Evolutionary conservation across 805 yeast genomes (phyloP).

Genomic region (Sugiyamaella valdiviana): DNA sequence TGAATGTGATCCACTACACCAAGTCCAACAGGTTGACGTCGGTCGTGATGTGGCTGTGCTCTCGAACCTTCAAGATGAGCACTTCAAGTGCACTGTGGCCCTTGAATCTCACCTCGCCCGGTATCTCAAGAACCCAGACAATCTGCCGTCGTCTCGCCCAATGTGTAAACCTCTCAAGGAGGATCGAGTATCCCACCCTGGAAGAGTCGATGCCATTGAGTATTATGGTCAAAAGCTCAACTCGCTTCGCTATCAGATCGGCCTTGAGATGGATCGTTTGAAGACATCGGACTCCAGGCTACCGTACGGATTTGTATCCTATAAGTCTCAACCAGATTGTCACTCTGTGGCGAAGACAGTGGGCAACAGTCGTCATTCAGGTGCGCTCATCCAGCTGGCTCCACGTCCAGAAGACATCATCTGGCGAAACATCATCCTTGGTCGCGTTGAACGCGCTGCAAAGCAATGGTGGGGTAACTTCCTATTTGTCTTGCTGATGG

Average conservation of each 20-base stretch:
- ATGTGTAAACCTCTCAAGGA: conserved; percentile 16
- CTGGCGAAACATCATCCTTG: conserved; percentile 32
- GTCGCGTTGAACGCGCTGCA: conserved; percentile 23
- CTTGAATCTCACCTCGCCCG: conserved; percentile 28
- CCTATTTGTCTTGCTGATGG: conserved; percentile 25
- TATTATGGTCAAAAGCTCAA: conserved; percentile 18
- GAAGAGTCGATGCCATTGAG: conserved; percentile 27
- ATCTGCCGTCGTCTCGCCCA: conserved; percentile 24
- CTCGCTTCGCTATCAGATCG: conserved; percentile 22
- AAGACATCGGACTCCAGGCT: conserved; percentile 15
- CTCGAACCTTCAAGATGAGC: conserved; percentile 23
- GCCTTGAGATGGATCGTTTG: conserved; percentile 4
- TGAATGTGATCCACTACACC: conserved; percentile 4
- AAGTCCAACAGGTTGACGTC: conserved; percentile 23
- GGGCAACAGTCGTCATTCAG: conserved; percentile 5
- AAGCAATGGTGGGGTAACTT: conserved; percentile 32
- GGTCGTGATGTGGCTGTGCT: conserved; percentile 28
- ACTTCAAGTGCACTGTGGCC: conserved; percentile 20
- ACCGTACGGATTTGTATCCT: conserved; percentile 21
- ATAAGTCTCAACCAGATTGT: conserved; percentile 20
- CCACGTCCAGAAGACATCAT: conserved; percentile 34
- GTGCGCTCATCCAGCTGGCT: conserved; percentile 25
- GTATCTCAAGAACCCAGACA: conserved; percentile 24
- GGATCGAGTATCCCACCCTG: conserved; percentile 9
- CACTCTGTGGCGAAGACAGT: conserved; percentile 19